Evolutionary conservation across 169 alveolate genomes (phyloP), one percentile per base, ranked within the genome.

Genomic region (Cryptosporidium sp.): DNA sequence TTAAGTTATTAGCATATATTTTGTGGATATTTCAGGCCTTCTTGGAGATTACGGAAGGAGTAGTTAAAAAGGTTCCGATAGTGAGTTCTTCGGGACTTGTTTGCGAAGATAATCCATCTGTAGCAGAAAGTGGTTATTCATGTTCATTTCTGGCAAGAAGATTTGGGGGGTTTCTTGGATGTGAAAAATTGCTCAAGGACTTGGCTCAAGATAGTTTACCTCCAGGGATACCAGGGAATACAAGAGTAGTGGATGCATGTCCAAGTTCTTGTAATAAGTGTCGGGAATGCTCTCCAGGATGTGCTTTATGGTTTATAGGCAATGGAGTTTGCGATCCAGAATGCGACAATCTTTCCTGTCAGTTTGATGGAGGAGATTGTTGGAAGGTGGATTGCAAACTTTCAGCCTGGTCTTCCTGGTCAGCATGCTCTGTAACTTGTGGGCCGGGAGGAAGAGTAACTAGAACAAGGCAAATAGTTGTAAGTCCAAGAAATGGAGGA

Each of bases 291-390:
- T 92, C 94, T n/a, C 91, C 92, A 0, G 94, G 94, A 1, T 93
- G 95, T 52, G 95, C 95, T 9, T 70, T 86, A 1, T 93, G 95
- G 95, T 93, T 93, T 35, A 70, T 93, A 6, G 95, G 95, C 1
- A 93, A 93, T 51, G 89, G 93, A 39, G 85, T 91, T 31, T 93
- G 95, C 21, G 95, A 93, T 33, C 89, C 69, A 9, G 92, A 84
- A 21, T 93, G 95, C 85, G 67, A 87, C 72, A 91, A 86, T 51
- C 86, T 91, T 7, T 85, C 85, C 26, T 93, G 95, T 61, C 94
- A 91, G 42, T 92, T 91, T 62, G 95, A 93, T 44, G 94, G 95
- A 18, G 94, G 93, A n/a, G 95, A 93, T 73, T 93, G 95, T 85
- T 93, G 94, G 93, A 85, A 85, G 18, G 92, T 85, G 68, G 93